Percentiles rank a stretch among this genome's conserved stretches.
phyloP scores from a whole-genome alignment of 2,329 filamentous ascomycete genomes.

The Beauveria sp. region DNA sequence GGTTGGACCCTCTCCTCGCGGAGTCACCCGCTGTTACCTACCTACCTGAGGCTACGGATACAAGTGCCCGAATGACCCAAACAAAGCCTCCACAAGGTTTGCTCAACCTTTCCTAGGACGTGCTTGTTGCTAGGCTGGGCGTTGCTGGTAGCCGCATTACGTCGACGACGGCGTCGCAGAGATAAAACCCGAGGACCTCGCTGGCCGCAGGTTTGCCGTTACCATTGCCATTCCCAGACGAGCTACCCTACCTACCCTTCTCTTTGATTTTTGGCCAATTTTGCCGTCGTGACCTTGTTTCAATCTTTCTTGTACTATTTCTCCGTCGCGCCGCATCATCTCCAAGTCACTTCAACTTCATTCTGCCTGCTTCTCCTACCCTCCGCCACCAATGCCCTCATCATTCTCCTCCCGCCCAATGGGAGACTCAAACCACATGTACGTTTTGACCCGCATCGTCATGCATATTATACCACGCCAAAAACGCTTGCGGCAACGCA shows the following conservation, averaged over 20 bases:
- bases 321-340: background rate
- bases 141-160: constrained; percentile 1
- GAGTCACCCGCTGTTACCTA: background rate
- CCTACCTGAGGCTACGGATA: too few species aligned
- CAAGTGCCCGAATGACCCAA: constrained; percentile 1
- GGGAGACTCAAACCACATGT: constrained; percentile 10
- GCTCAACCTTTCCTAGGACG: constrained; percentile 6
- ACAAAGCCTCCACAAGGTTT: background rate
- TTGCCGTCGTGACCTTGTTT: background rate
- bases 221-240: background rate
- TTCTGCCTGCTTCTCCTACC: background rate
- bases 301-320: background rate
- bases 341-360: background rate
- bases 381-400: background rate
- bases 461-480: background rate
- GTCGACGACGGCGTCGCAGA: constrained; percentile 4
- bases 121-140: background rate
- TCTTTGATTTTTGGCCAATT: background rate
- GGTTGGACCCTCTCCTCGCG: background rate
- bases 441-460: background rate
- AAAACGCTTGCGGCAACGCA: background rate
- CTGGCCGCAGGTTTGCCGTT: background rate
- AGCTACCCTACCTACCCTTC: background rate
- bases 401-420: background rate
- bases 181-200: background rate